These are phyloP conservation scores for Yarrowia sp. DNA, from an alignment of 805 yeast genomes.

Conservation along the genomic window DNA sequence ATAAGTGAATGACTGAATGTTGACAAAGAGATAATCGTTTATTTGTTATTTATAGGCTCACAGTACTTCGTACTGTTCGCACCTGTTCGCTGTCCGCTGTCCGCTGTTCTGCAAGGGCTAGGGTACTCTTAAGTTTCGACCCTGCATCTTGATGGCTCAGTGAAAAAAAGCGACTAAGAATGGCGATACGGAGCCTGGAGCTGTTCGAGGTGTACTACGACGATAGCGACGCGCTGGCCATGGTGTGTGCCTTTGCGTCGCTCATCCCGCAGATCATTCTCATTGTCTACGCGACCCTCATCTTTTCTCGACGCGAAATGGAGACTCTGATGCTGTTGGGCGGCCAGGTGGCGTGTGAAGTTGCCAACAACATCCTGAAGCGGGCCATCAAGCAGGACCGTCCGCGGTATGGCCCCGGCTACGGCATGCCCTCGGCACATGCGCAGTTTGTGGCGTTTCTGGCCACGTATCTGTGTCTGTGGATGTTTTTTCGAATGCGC, in stretches of 20 bases:
- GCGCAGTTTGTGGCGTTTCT: conserved; percentile 94
- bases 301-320: conserved; percentile 78
- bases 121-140: conserved; percentile 17
- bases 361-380: conserved; percentile 72
- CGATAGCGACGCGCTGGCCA: conserved; percentile 66
- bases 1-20: too few relatives aligned
- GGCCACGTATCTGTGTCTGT: conserved; percentile 50
- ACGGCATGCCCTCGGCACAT: conserved; percentile 98
- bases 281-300: conserved; percentile 83
- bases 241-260: conserved; percentile 72
- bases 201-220: conserved; percentile 85
- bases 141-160: conserved; percentile 22
- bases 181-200: conserved; percentile 56
- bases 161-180: conserved; percentile 12
- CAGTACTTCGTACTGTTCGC: not conserved
- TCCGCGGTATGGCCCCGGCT: conserved; percentile 66
- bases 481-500: conserved; percentile 48
- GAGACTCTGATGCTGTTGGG: conserved; percentile 83
- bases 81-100: not conserved
- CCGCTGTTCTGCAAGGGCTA: not conserved
- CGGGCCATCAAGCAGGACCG: conserved; percentile 70
- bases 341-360: conserved; percentile 84
- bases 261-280: conserved; percentile 80
- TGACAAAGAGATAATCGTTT: too few relatives aligned
- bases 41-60: not conserved